Evolutionary conservation across 1,284 basidiomycete species (phyloP).

Genomic region (Heterobasidion irregulare): DNA sequence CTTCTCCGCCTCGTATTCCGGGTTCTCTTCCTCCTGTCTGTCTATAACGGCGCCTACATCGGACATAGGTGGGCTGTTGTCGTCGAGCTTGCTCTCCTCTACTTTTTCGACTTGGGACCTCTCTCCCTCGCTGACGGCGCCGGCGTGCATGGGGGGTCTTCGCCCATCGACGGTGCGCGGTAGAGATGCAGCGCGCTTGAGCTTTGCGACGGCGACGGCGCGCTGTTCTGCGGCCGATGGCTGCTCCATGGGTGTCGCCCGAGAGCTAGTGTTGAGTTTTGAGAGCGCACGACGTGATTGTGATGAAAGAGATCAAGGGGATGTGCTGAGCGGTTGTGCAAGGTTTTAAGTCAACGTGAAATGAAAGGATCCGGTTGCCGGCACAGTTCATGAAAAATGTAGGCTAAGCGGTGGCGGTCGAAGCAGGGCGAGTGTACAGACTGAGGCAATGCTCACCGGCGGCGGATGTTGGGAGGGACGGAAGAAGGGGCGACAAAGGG

Average conservation of each 20-base stretch:
- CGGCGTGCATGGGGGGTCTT: conserved; percentile 74
- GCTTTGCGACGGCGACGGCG: conserved; percentile 79
- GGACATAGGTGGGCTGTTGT: conserved; percentile 5
- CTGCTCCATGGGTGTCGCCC: conserved; percentile 25
- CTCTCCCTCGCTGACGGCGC: conserved; percentile 72
- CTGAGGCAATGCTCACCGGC: too few relatives aligned
- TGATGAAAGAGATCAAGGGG: neutral
- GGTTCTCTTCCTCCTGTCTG: neutral
- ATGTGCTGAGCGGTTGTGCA: neutral
- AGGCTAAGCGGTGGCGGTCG: too few relatives aligned
- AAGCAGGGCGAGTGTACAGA: too few relatives aligned
- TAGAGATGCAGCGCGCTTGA: conserved; percentile 83
- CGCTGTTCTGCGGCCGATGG: conserved; percentile 59
- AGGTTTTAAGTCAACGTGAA: neutral
- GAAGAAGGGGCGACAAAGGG: neutral
- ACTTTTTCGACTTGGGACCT: conserved; percentile 29
- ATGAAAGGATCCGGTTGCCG: neutral
- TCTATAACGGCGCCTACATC: conserved; percentile 3
- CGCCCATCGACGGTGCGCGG: conserved; percentile 84
- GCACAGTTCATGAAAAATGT: too few relatives aligned
- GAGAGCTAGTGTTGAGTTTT: neutral
- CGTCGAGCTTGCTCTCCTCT: conserved; percentile 7
- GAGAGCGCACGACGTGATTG: neutral
- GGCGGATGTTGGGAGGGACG: neutral
- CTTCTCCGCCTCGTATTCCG: conserved; percentile 8